phyloP scores from a whole-genome alignment of 352 stramenopile genomes.

The Pythium vanterpoolii region DNA sequence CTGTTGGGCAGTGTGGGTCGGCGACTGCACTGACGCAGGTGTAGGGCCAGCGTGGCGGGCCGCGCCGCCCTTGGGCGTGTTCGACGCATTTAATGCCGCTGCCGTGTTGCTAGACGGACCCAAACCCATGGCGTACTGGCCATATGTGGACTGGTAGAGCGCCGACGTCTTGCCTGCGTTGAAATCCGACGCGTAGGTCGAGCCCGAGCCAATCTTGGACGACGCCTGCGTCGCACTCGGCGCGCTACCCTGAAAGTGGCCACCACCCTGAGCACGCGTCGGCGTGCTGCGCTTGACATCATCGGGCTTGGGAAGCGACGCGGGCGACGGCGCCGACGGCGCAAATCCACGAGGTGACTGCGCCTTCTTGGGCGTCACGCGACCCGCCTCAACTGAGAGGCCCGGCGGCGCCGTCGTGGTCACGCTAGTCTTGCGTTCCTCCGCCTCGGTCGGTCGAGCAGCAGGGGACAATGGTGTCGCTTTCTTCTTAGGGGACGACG shows the following conservation, averaged over 20 bases:
- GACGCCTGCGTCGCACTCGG: slow-evolving; percentile 46
- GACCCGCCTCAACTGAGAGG: slow-evolving; percentile 63
- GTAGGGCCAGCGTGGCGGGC: slow-evolving; percentile 8
- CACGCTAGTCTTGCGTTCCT: slow-evolving; percentile 38
- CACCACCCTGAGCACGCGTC: slow-evolving; percentile 40
- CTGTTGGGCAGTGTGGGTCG: slow-evolving; percentile 40
- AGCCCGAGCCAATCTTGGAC: slow-evolving; percentile 54
- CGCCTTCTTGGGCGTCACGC: slow-evolving; percentile 57
- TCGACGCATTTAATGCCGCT: slow-evolving; percentile 29
- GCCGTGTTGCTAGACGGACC: slow-evolving; percentile 28
- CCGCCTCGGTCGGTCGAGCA: slow-evolving; percentile 23
- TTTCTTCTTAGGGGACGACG: slow-evolving; percentile 66
- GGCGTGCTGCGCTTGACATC: slow-evolving; percentile 78
- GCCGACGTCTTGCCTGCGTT: slow-evolving; percentile 43
- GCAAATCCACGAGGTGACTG: slow-evolving; percentile 61
- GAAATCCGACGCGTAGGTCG: slow-evolving; percentile 53
- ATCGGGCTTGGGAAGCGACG: slow-evolving; percentile 81
- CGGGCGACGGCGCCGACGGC: slow-evolving; percentile 78
- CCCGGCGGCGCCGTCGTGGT: slow-evolving; percentile 54
- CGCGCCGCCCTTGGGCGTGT: slow-evolving; percentile 52
- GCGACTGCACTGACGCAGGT: slow-evolving; percentile 44
- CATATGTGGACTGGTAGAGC: slow-evolving; percentile 76
- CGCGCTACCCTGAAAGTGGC: slow-evolving; percentile 20
- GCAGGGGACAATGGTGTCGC: slow-evolving; percentile 39
- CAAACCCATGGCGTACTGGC: slow-evolving; percentile 83